Evolutionary conservation across 2,329 filamentous ascomycete genomes (phyloP), one percentile per base, ranked within the genome.

Genomic region (Sporothrix protearum): DNA sequence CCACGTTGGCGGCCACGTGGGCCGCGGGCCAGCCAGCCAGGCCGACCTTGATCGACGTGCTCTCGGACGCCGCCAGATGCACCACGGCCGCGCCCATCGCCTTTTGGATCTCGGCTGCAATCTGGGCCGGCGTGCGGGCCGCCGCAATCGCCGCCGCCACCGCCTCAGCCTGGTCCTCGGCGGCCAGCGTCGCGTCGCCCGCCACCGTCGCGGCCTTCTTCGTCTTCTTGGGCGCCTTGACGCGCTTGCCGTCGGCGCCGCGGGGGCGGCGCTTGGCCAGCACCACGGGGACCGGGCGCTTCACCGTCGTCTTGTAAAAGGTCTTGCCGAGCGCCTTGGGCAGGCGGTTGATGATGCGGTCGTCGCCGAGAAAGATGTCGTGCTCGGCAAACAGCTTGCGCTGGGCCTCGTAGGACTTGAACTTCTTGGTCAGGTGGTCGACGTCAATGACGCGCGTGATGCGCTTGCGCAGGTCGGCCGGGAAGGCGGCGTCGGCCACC

Each of bases 291-390:
- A 99, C 89, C 10, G 96, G 96, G 45, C 95, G 87, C 86, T 98
- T 98, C 74, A 83, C 82, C 2, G 91, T 92, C 71, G 83, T 86
- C 83, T 94, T 91, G 87, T 96, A 98, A 81, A 99, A 98, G 1
- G 91, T 91, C 84, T 97, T 98, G 76, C 95, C 96, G 14, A 99
- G 88, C 2, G 90, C 84, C 75, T 88, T 87, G 71, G 94, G 93
- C 73, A 98, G 86, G 36, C 85, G 83, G 79, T 87, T 90, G 78
- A 90, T 85, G 77, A 99, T 92, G 66, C 96, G 87, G 78, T 97
- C 92, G 80, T 99, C 96, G 69, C 92, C 95, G 71, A 99, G 86
- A 83, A 99, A 98, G 71, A 98, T 84, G 79, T 98, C 96, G 81
- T 97, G 93, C 80, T 97, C 93, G 59, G 89, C 84, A 74, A 91